These are phyloP conservation scores for Lipomyces chichibuensis DNA, from an alignment of 805 yeast species.

Conservation along the genomic window DNA sequence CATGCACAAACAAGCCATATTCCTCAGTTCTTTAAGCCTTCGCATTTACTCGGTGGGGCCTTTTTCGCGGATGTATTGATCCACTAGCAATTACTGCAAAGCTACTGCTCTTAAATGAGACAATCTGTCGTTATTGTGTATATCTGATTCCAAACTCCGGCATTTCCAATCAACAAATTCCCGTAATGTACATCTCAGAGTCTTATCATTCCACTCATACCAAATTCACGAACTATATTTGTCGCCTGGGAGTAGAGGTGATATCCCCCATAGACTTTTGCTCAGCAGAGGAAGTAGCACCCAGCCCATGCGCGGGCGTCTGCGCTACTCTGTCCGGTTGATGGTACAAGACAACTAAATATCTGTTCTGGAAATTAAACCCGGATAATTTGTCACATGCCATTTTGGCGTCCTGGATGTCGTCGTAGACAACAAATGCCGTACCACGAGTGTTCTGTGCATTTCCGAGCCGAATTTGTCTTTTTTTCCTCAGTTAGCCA, in stretches of 20 bases:
- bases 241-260: slow-evolving; percentile 6
- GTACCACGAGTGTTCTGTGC: slow-evolving; percentile 53
- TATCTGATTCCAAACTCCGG: neutral
- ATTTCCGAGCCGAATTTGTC: slow-evolving; percentile 56
- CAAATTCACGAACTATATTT: neutral
- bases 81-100: no score
- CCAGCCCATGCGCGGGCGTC: neutral
- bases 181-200: neutral
- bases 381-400: slow-evolving; percentile 64
- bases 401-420: slow-evolving; percentile 51
- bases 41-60: no score
- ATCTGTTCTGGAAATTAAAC: slow-evolving; percentile 60
- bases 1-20: no score
- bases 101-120: neutral
- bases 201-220: neutral
- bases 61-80: no score
- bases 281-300: neutral
- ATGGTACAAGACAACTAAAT: slow-evolving; percentile 56
- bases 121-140: neutral
- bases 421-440: slow-evolving; percentile 59
- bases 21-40: no score
- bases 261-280: neutral
- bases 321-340: slow-evolving; percentile 47
- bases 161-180: neutral
- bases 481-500: neutral